These are phyloP conservation scores for Daldinia sp. DNA, from an alignment of 2,329 filamentous ascomycete species.

Conservation along the genomic window DNA sequence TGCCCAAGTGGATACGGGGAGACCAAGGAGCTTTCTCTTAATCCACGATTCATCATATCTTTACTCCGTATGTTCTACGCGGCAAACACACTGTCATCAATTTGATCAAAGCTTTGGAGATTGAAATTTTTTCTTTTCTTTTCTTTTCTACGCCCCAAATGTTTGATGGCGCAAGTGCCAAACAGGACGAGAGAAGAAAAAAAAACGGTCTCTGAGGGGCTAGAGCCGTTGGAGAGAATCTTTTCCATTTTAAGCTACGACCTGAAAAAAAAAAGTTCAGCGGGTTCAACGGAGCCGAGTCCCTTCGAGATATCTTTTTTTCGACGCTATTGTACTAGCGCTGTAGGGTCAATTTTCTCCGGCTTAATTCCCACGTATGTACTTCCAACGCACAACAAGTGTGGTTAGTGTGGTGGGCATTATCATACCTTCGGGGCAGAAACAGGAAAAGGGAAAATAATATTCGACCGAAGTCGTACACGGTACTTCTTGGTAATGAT, in stretches of 20 bases:
- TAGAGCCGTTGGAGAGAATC: constrained; percentile 36
- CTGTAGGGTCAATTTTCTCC: constrained; percentile 32
- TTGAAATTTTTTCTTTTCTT: constrained; percentile 30
- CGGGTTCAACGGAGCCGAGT: constrained; percentile 36
- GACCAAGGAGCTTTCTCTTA: constrained; percentile 39
- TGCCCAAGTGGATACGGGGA: constrained; percentile 44
- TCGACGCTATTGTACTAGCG: constrained; percentile 32
- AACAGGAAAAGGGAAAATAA: constrained; percentile 36
- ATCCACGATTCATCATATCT: constrained; percentile 41
- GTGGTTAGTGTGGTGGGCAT: constrained; percentile 37
- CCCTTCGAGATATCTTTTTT: constrained; percentile 33
- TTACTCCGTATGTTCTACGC: constrained; percentile 33
- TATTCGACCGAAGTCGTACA: constrained; percentile 42
- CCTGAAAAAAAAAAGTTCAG: constrained; percentile 30
- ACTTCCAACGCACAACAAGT: constrained; percentile 36
- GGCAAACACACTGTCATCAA: constrained; percentile 44
- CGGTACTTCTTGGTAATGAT: constrained; percentile 32
- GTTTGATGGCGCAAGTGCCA: constrained; percentile 44
- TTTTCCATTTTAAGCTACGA: constrained; percentile 36
- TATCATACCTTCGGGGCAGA: constrained; percentile 35
- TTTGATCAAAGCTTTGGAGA: constrained; percentile 36
- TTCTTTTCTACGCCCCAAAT: constrained; percentile 30
- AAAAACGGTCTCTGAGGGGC: constrained; percentile 30
- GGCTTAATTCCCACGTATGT: constrained; percentile 34
- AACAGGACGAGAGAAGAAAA: constrained; percentile 28